Evolutionary conservation across 768 basidiomycete genomes (phyloP), one percentile per base, ranked within the genome.

Genomic region (Suillus variegatus): DNA sequence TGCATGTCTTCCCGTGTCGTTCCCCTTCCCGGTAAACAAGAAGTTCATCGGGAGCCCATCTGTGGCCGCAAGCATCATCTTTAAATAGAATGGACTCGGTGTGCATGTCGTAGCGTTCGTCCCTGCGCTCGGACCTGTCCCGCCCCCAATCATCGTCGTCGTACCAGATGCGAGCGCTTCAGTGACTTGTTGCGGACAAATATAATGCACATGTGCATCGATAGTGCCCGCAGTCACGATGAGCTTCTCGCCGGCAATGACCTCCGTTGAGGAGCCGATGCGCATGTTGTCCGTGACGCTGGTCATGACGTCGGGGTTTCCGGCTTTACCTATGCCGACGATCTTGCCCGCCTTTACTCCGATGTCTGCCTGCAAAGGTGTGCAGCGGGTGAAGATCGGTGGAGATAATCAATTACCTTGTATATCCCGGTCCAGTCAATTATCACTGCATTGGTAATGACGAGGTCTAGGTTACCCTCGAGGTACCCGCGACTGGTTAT

Each of bases 71-170:
- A 99, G 81, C 97, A 99, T 99, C 58, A 89, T 86, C 55, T 83
- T 81, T 83, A 99, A 89, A 75, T 97, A 95, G 76, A 92, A 96
- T 35, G 88, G 88, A 68, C 91, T 93, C 0, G 95, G 85, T 0
- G 97, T 99, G 73, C 97, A 98, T 0, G 97, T 76, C 62, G 97
- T 99, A 41, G 97, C 97, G 68, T 88, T 92, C 36, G 95, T 89
- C 25, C 94, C 93, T 0, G 93, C 90, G 56, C 88, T 88, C 0
- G 97, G 97, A 22, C 97, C 97, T 0, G 97, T 99, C 2, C 97
- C 97, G 14, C 97, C 97, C 14, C 97, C 97, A 62, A 99, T 89
- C 85, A 98, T 87, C 1, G 95, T 98, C 3, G 97, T 99, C 54
- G 90, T 93, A 4, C 95, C 94, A 0, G 86, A 79, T 3, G 91